Percentiles rank a stretch among this genome's conserved stretches.
phyloP scores from a whole-genome alignment of 1,284 basidiomycete genomes.

The Papiliotrema terrestris region DNA sequence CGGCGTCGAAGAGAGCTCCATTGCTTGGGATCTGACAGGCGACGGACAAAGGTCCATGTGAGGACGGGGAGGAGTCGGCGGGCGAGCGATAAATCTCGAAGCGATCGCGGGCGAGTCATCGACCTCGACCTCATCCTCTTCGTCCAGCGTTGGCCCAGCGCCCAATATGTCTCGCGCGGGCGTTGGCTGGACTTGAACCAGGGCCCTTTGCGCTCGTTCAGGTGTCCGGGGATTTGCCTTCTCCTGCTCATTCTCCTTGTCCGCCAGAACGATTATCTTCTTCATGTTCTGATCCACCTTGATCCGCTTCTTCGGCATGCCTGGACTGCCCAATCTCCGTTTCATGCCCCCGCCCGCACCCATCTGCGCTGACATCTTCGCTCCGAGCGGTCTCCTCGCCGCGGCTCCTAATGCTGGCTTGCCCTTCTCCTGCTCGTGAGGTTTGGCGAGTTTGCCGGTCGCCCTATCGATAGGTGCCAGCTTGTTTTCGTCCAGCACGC shows the following conservation, averaged over 20 bases:
- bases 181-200: not conserved
- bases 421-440: not conserved
- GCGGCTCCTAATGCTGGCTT: not conserved
- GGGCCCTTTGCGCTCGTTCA: not conserved
- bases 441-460: not conserved
- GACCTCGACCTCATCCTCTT: not conserved
- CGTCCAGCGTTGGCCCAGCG: not conserved
- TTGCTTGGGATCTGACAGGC: no score
- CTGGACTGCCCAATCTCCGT: not conserved
- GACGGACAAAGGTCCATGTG: not conserved
- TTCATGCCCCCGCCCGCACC: not conserved
- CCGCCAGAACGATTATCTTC: no score
- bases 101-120: not conserved
- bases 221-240: not conserved
- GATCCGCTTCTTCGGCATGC: no score
- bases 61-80: constrained; percentile 9
- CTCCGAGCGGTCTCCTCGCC: not conserved
- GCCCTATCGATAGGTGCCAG: not conserved
- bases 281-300: not conserved
- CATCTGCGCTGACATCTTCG: not conserved
- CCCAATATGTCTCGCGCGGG: not conserved
- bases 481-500: not conserved
- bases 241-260: not conserved
- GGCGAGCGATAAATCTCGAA: constrained; percentile 4
- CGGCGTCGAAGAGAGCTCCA: no score